A percentile compares a stretch with the other conserved stretches of the same genome.
Evolutionary conservation across 768 basidiomycete species (phyloP).

Genomic region (Trametes punicea): DNA sequence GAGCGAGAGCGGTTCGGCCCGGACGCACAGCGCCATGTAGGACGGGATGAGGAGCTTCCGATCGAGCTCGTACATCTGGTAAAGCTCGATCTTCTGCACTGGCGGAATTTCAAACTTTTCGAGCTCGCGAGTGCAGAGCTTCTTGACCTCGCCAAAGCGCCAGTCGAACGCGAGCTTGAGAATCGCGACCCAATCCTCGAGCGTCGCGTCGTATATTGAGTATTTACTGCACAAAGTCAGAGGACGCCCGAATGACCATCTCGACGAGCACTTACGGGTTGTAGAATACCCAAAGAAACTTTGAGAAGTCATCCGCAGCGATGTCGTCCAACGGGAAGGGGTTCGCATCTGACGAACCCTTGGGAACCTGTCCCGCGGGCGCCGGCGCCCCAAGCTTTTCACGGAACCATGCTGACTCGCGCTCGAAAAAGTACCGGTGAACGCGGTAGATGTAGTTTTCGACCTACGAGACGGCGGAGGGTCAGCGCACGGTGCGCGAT

Average conservation of each 20-base stretch:
- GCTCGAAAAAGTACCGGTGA: slow-evolving; percentile 32
- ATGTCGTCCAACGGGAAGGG: slow-evolving; percentile 30
- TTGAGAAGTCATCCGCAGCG: slow-evolving; percentile 28
- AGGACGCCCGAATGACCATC: neutral
- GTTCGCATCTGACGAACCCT: slow-evolving; percentile 30
- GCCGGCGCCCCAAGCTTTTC: slow-evolving; percentile 22
- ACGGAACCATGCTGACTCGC: slow-evolving; percentile 29
- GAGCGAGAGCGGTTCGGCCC: slow-evolving; percentile 47
- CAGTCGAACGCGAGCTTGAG: slow-evolving; percentile 52
- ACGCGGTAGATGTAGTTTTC: slow-evolving; percentile 31
- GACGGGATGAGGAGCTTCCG: slow-evolving; percentile 45
- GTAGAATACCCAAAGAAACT: slow-evolving; percentile 33
- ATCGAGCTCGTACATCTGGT: slow-evolving; percentile 52
- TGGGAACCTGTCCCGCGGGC: slow-evolving; percentile 22
- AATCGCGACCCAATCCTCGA: slow-evolving; percentile 53
- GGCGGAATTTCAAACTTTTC: slow-evolving; percentile 41
- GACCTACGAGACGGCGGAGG: slow-evolving; percentile 12
- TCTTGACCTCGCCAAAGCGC: slow-evolving; percentile 49
- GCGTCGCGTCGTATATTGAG: slow-evolving; percentile 48
- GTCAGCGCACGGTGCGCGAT: neutral
- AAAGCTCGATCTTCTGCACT: slow-evolving; percentile 53
- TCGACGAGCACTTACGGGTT: slow-evolving; percentile 27
- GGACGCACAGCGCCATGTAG: slow-evolving; percentile 51
- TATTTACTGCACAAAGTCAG: slow-evolving; percentile 41
- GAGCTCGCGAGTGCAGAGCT: slow-evolving; percentile 53